Base-by-base conservation (phyloP, 805 yeast genomes). In the Hanseniaspora jakobsenii region DNA sequence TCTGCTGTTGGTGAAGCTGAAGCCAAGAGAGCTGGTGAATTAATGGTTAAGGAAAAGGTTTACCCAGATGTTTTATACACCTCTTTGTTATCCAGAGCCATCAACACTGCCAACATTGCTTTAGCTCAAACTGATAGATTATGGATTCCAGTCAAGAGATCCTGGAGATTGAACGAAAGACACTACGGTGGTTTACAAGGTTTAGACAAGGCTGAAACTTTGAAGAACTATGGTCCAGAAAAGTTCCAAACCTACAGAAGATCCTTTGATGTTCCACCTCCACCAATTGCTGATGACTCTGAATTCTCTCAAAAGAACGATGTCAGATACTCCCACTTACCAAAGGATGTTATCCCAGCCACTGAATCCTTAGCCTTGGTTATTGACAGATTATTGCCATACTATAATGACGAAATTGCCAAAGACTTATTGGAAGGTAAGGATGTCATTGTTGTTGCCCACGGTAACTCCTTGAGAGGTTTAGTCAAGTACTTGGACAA, bases 181-280 rank as follows among this genome's bases (percentile, higher is more conserved):
- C 96, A 87, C 70, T 87, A 87, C 73, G 97, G 97, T 76, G 96
- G 85, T 57, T 77, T 87, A 61, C 96, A 89, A 72, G 97, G 97
- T 67, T 86, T 89, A 73, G 93, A 89, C 75, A 87, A 87, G 74
- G 95, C 95, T 56, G 87, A 73, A 59, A 81, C 95, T 55, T 75
- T 86, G 62, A 87, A 77, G 60, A 66, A 75, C 59, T 87, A 75
- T 71, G 97, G 97, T 63, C 69, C 75, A 59, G 95, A 85, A 66
- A 77, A 85, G 71, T 89, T 89, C 85, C 85, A 77, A 73, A 81
- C 80, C 60, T 87, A 91, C 87, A 84, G 97, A 81, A 82, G 97
- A 73, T 85, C 95, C 26, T 87, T 77, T 64, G 96, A 89, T 64
- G 78, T 87, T 48, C 96, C 96, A 58, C 97, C 97, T 53, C 96